Conservation (phyloP, 495 filamentous ascomycete genomes). For the Podospora tetraspora region DNA sequence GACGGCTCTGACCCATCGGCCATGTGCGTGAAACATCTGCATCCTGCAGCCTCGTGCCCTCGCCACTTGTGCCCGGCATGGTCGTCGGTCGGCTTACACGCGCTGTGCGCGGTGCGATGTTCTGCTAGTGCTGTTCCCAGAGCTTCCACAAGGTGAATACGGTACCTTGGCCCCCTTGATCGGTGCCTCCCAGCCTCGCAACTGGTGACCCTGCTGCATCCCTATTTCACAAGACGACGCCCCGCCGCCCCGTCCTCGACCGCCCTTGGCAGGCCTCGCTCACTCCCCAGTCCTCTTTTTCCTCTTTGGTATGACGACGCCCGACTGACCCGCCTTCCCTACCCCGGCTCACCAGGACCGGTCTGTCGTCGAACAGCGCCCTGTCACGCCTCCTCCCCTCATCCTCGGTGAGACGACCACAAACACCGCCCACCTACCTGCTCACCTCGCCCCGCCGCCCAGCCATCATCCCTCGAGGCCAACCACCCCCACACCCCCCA, state of each 20-base stretch:
- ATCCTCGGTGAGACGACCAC: not conserved
- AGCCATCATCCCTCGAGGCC: not conserved
- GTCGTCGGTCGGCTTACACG: not conserved
- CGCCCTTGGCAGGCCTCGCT: constrained; percentile 1
- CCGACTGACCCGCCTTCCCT: not conserved
- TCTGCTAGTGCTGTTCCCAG: not conserved
- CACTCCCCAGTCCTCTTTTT: not conserved
- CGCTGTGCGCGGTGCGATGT: constrained; percentile 12
- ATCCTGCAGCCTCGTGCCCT: constrained; percentile 22
- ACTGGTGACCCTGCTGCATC: constrained; percentile 6
- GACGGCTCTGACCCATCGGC: not conserved
- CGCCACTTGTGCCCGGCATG: constrained; percentile 18
- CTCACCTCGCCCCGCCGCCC: no score
- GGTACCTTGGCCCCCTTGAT: not conserved
- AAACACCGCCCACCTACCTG: no score
- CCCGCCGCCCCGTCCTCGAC: not conserved
- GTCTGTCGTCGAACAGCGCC: not conserved
- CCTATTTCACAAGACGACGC: constrained; percentile 4
- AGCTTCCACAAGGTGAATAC: constrained; percentile 6
- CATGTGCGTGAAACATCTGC: constrained; percentile 21
- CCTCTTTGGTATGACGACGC: not conserved
- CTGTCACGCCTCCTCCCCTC: not conserved
- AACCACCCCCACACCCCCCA: not conserved
- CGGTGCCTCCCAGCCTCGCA: not conserved
- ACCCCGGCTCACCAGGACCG: not conserved